Evolutionary conservation across 2,329 filamentous ascomycete genomes (phyloP).

Genomic region (Endocalyx cinctus): DNA sequence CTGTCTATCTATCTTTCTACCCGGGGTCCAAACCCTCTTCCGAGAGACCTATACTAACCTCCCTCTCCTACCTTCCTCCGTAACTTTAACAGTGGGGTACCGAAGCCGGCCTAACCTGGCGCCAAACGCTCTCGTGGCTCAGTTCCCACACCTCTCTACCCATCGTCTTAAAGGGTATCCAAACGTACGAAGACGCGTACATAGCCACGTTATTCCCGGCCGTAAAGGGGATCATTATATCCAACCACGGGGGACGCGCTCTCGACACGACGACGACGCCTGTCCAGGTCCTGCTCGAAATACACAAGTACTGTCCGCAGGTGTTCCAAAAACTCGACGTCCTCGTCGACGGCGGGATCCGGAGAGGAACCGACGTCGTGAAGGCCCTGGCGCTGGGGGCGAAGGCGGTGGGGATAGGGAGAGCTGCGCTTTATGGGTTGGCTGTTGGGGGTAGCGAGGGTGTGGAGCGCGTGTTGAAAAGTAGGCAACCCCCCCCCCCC

Average conservation of each 20-base stretch:
- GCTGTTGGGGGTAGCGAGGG: constrained; percentile 52
- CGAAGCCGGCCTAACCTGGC: constrained; percentile 79
- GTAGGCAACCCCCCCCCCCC: constrained; percentile 37
- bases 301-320: constrained; percentile 27
- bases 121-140: constrained; percentile 75
- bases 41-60: too few species aligned
- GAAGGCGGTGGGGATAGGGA: constrained; percentile 35
- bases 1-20: too few species aligned
- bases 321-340: constrained; percentile 28
- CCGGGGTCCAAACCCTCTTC: too few species aligned
- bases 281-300: constrained; percentile 29
- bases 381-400: constrained; percentile 35
- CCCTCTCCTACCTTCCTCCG: too few species aligned
- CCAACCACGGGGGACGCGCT: constrained; percentile 84
- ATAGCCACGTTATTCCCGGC: constrained; percentile 63
- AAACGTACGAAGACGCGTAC: constrained; percentile 88
- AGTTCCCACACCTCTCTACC: constrained; percentile 73
- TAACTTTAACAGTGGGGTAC: too few species aligned
- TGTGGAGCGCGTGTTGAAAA: constrained; percentile 52
- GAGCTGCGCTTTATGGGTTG: constrained; percentile 39
- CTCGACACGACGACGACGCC: constrained; percentile 51
- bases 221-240: constrained; percentile 77
- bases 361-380: constrained; percentile 32
- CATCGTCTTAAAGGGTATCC: constrained; percentile 88
- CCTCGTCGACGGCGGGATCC: constrained; percentile 32